A percentile compares a stretch with the other conserved stretches of the same genome.
Conservation (phyloP, 495 filamentous ascomycete species). For the Penicillium crystallinum region DNA sequence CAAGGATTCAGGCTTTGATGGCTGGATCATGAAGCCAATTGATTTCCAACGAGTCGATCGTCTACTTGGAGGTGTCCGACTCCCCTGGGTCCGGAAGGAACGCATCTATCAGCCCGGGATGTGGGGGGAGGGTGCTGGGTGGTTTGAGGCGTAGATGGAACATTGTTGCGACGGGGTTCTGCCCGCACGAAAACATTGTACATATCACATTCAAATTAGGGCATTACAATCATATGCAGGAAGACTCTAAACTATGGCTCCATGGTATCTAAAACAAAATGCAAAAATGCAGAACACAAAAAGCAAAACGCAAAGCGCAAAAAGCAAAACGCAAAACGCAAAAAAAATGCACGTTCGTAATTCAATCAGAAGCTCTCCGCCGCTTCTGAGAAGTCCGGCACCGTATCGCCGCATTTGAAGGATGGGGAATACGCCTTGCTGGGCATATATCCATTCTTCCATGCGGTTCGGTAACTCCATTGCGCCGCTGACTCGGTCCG, state of each 20-base stretch:
- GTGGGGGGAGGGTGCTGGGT: conserved; percentile 76
- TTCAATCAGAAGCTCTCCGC: conserved; percentile 64
- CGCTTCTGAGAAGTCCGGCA: conserved; percentile 65
- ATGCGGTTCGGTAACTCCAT: conserved; percentile 89
- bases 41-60: conserved; percentile 62
- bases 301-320: neutral
- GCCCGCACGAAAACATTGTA: too few relatives aligned
- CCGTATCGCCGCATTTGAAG: conserved; percentile 65
- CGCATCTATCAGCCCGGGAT: conserved; percentile 56
- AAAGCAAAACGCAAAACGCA: neutral
- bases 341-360: neutral
- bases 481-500: conserved; percentile 72
- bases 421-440: conserved; percentile 65
- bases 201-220: neutral
- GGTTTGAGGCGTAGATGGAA: conserved; percentile 46
- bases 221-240: neutral
- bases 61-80: conserved; percentile 55
- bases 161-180: too few relatives aligned
- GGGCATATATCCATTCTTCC: conserved; percentile 80
- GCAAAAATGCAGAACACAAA: neutral
- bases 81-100: conserved; percentile 38
- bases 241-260: neutral
- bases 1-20: conserved; percentile 72
- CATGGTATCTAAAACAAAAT: conserved; percentile 5
- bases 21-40: conserved; percentile 79